These are phyloP conservation scores for Trematosphaeria pertusa DNA, from an alignment of 2,329 filamentous ascomycete genomes.

Conservation along the genomic window DNA sequence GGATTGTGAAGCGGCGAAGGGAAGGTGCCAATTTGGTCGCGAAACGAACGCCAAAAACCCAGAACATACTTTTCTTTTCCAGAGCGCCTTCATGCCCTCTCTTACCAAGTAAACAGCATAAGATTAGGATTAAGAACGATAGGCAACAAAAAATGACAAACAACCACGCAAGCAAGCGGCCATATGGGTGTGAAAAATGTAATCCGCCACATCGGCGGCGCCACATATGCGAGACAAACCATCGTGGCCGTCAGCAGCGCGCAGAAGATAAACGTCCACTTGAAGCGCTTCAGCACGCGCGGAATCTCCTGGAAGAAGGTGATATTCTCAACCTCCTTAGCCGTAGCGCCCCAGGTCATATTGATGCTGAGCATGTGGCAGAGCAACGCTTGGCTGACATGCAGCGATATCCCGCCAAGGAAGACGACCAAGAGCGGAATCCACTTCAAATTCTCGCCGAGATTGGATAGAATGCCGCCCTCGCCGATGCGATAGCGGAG, in stretches of 20 bases:
- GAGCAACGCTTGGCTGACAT: conserved; percentile 80
- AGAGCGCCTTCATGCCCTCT: no score
- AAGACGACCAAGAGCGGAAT: conserved; percentile 76
- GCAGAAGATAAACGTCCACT: conserved; percentile 66
- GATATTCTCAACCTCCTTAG: conserved; percentile 80
- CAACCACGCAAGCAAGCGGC: conserved; percentile 72
- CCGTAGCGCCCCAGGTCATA: conserved; percentile 85
- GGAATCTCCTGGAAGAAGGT: conserved; percentile 87
- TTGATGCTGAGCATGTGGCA: conserved; percentile 85
- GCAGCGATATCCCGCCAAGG: conserved; percentile 80
- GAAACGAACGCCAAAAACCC: no score
- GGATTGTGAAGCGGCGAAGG: no score
- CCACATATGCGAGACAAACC: conserved; percentile 69
- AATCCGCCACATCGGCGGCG: conserved; percentile 65
- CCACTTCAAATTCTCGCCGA: conserved; percentile 69
- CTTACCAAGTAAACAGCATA: conserved; percentile 79
- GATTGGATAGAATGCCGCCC: conserved; percentile 55
- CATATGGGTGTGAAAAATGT: conserved; percentile 69
- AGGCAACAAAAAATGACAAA: conserved; percentile 73
- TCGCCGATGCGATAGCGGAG: conserved; percentile 69
- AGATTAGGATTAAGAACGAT: conserved; percentile 78
- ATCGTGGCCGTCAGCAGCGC: conserved; percentile 67
- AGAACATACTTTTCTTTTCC: no score
- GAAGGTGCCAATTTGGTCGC: no score
- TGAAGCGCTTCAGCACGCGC: conserved; percentile 80